These are phyloP conservation scores for Lolium multiflorum DNA, from an alignment of 176 grass and related monocot species.

Conservation along the genomic window DNA sequence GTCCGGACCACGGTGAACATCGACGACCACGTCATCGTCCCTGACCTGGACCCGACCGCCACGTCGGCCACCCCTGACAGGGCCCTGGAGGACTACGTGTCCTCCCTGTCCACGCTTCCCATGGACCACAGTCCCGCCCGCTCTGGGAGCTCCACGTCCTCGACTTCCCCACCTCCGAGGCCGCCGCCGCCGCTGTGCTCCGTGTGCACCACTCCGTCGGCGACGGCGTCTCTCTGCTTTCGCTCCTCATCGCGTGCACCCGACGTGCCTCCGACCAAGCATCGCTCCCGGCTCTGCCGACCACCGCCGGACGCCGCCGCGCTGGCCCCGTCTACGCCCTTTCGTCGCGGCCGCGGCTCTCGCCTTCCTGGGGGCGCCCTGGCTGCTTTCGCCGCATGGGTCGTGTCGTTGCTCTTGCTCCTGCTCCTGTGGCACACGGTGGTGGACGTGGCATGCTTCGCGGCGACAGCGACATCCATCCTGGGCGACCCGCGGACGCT, in stretches of 20 bases:
- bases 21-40: conserved; percentile 77
- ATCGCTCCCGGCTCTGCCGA: conserved; percentile 49
- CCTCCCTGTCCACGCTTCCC: conserved; percentile 58
- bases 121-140: conserved; percentile 68
- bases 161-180: conserved; percentile 75
- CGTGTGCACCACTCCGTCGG: conserved; percentile 88
- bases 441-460: conserved; percentile 55
- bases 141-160: conserved; percentile 94
- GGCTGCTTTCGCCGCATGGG: conserved; percentile 35
- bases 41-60: conserved; percentile 48
- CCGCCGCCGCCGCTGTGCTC: conserved; percentile 55
- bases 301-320: neutral
- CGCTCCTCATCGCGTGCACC: conserved; percentile 88
- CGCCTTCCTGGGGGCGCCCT: conserved; percentile 16
- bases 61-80: conserved; percentile 37
- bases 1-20: conserved; percentile 60
- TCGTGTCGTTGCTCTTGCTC: conserved; percentile 41
- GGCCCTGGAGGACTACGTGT: conserved; percentile 71
- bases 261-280: conserved; percentile 57
- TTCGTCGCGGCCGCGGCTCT: conserved; percentile 6
- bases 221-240: conserved; percentile 82
- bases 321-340: conserved; percentile 39
- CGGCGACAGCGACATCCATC: conserved; percentile 43
- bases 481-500: conserved; percentile 54
- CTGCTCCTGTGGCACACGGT: conserved; percentile 67